These are phyloP conservation scores for Colletotrichum godetiae DNA, from an alignment of 2,329 filamentous ascomycete genomes.

Conservation along the genomic window DNA sequence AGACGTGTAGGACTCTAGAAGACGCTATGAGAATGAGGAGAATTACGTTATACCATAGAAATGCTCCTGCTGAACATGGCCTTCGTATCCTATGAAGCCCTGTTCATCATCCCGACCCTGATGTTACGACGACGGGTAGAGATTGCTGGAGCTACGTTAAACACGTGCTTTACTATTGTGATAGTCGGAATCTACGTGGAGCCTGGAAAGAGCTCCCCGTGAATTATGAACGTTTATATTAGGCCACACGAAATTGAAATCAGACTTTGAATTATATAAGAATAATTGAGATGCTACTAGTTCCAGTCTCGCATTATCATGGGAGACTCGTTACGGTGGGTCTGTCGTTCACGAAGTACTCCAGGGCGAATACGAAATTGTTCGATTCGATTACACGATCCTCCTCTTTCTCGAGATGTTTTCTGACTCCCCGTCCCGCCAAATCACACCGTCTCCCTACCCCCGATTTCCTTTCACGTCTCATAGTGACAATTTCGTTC, in stretches of 20 bases:
- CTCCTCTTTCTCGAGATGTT: neutral
- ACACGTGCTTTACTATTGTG: too few species aligned
- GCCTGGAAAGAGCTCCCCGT: too few species aligned
- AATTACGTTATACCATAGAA: neutral
- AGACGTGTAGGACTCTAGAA: neutral
- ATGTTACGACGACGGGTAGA: neutral
- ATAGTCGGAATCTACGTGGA: too few species aligned
- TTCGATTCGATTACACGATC: slow-evolving; percentile 21
- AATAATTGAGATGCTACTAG: neutral
- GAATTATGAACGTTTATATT: too few species aligned
- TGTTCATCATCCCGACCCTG: neutral
- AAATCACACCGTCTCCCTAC: neutral
- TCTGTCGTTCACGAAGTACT: neutral
- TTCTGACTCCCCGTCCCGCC: neutral
- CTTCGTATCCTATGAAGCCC: neutral
- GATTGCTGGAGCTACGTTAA: neutral
- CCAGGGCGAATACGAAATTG: slow-evolving; percentile 8
- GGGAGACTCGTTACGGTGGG: neutral
- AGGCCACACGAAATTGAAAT: neutral
- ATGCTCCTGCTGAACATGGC: too few species aligned
- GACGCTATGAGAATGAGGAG: neutral
- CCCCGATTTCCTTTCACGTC: neutral
- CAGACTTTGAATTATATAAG: neutral
- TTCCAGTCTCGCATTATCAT: neutral
- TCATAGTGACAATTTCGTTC: neutral